These are phyloP conservation scores for Pseudopyrenochaeta lycopersici DNA, from an alignment of 2,329 filamentous ascomycete genomes.

Conservation along the genomic window DNA sequence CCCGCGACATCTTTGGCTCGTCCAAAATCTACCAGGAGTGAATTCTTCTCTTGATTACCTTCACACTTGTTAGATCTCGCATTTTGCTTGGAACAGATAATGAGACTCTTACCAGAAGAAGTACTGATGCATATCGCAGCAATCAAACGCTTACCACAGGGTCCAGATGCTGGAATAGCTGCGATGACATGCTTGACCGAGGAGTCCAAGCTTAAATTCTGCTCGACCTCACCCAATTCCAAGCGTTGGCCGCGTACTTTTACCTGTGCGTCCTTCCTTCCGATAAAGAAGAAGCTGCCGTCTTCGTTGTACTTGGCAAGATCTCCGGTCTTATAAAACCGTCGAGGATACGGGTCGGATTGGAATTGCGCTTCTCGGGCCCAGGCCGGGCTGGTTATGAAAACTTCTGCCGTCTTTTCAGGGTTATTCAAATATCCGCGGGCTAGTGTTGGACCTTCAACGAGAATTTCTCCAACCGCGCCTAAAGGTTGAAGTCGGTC, in stretches of 20 bases:
- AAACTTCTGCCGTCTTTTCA: not conserved
- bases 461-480: conserved; percentile 59
- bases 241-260: conserved; percentile 81
- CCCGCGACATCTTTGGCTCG: conserved; percentile 14
- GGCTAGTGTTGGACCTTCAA: conserved; percentile 61
- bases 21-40: conserved; percentile 28
- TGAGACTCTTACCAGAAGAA: no score
- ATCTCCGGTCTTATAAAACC: conserved; percentile 75
- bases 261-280: conserved; percentile 77
- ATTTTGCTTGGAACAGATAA: no score
- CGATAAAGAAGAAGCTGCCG: conserved; percentile 75
- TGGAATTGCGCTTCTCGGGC: not conserved
- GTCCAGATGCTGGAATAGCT: conserved; percentile 26
- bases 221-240: conserved; percentile 74
- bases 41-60: conserved; percentile 24
- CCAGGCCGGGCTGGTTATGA: not conserved
- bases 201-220: conserved; percentile 34
- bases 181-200: conserved; percentile 26
- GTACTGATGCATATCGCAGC: no score
- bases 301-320: conserved; percentile 70
- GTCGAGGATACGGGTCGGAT: not conserved
- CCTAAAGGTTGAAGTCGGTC: conserved; percentile 9
- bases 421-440: conserved; percentile 29
- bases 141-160: not conserved
- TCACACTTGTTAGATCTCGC: no score